A percentile compares a stretch with the other conserved stretches of the same genome.
Conservation (phyloP, 306 rosid genomes). For the Casuarina glauca region DNA sequence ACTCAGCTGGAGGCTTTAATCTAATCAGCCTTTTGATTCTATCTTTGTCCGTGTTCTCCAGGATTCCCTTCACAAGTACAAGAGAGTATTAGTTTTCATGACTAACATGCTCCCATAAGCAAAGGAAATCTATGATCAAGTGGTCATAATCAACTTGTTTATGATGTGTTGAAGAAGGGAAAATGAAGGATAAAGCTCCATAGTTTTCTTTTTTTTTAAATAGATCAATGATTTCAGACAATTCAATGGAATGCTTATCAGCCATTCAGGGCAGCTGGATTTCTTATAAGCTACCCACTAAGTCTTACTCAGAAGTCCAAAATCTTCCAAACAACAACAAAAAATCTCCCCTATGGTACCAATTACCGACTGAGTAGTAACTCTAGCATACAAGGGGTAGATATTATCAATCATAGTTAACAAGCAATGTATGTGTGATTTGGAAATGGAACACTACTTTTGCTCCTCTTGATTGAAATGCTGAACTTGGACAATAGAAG, state of each 20-base stretch:
- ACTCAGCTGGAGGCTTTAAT: conserved; percentile 84
- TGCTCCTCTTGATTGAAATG: background rate
- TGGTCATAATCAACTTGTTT: background rate
- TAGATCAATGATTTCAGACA: background rate
- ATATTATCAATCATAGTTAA: background rate
- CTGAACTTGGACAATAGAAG: background rate
- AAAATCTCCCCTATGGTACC: background rate
- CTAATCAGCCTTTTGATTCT: conserved; percentile 85
- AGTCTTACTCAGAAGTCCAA: background rate
- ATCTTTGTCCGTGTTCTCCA: conserved; percentile 91
- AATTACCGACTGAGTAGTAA: background rate
- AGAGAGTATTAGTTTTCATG: conserved; percentile 24
- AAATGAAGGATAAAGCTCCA: background rate
- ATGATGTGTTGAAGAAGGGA: background rate
- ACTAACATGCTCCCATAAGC: conserved; percentile 10
- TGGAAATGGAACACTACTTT: background rate
- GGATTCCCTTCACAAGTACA: conserved; percentile 57
- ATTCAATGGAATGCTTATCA: background rate
- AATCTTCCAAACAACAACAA: background rate
- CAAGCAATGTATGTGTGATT: background rate
- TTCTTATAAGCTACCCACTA: background rate
- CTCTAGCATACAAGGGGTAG: background rate
- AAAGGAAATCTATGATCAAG: background rate
- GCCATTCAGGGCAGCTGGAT: background rate
- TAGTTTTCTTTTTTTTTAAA: background rate